phyloP scores from a whole-genome alignment of 2,329 filamentous ascomycete species.

The Xylariomycetidae sp. region DNA sequence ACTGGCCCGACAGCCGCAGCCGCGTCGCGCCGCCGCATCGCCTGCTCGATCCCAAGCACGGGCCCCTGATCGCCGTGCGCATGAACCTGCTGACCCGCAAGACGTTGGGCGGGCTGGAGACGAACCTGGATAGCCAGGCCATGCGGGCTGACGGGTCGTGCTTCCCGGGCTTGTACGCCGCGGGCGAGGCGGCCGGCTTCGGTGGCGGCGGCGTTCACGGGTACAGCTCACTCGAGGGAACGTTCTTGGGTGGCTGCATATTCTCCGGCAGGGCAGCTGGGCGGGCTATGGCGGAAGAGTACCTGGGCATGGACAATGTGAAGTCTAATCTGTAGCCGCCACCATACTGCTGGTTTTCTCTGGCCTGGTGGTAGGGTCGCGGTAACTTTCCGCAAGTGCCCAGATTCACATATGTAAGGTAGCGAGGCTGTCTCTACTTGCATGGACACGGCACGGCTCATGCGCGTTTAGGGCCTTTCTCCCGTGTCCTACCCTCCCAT shows the following conservation, averaged over 20 bases:
- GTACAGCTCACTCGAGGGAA: conserved; percentile 56
- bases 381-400: too few species aligned
- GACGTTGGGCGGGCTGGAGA: conserved; percentile 55
- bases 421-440: too few species aligned
- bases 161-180: conserved; percentile 53
- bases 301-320: conserved; percentile 18
- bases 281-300: conserved; percentile 45
- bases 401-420: too few species aligned
- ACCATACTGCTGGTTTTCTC: too few species aligned
- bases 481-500: too few species aligned
- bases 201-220: conserved; percentile 58
- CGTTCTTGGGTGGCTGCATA: conserved; percentile 57
- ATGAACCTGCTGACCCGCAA: conserved; percentile 57
- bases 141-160: conserved; percentile 40
- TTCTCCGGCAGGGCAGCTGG: conserved; percentile 55
- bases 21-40: conserved; percentile 49
- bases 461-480: too few species aligned
- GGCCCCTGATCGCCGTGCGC: conserved; percentile 54
- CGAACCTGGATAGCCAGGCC: conserved; percentile 50
- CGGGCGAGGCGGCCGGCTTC: conserved; percentile 55
- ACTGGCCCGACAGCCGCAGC: conserved; percentile 46
- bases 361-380: too few species aligned
- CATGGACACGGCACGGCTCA: too few species aligned
- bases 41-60: conserved; percentile 47
- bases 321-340: too few species aligned